Evolutionary conservation across 208 protist species (phyloP), one percentile per base, ranked within the genome.

Genomic region (Leishmania arabica): DNA sequence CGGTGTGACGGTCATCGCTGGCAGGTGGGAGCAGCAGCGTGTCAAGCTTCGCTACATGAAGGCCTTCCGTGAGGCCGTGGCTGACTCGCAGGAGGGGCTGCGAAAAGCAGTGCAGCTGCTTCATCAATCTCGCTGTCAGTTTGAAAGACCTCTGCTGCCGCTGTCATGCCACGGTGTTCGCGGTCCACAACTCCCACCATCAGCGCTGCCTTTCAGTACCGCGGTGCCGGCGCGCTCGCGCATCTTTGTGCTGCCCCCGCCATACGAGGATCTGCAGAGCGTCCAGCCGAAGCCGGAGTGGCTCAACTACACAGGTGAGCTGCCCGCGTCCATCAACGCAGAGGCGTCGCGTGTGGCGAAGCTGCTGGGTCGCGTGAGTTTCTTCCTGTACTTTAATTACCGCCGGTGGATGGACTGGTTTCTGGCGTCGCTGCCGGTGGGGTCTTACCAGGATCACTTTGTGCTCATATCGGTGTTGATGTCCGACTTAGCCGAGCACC

Each of bases 41-140:
- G 65, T 84, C 4, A 82, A 84, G 77, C 75, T 91, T 51, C 40
- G 87, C n/a, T 83, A 89, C 80, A 49, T 70, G 31, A 84, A 84
- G 49, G 82, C 84, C 4, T 58, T 91, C 24, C 87, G 79, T 8
- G 73, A 87, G 53, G 73, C 81, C 8, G 71, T 72, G 1, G 54
- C 74, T 0, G 73, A 77, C 45, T 66, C 82, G 21, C 72, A 78
- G 56, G 81, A 74, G 1, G 49, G n/a, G 9, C 54, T 88, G 24
- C 77, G 81, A 19, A 40, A 40, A 13, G 80, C 74, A 1, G 78
- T 84, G 40, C 77, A 78, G 37, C 69, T 75, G 21, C 47, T 85
- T 0, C 81, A 85, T 49, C 70, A 70, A 24, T 45, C 81, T 7
- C 81, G 81, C 37, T 85, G 81, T 51, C 76, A 78, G 58, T 78